phyloP scores from a whole-genome alignment of 2,329 filamentous ascomycete genomes.

The Daldinia sp. region DNA sequence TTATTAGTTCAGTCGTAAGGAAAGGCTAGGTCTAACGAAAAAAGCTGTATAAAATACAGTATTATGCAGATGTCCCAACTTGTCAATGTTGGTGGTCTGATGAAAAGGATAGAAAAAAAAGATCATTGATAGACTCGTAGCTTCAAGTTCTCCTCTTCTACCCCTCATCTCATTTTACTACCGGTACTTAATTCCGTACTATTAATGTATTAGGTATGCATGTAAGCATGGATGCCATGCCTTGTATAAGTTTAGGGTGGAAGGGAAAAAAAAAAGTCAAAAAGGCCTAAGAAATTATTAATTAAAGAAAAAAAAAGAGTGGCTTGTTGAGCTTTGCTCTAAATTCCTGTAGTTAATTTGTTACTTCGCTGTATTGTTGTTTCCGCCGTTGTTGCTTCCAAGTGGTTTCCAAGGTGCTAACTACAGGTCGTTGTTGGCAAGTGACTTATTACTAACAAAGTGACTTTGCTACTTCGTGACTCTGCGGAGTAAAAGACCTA shows the following conservation, averaged over 20 bases:
- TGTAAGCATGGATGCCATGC: constrained; percentile 18
- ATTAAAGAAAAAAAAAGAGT: constrained; percentile 2
- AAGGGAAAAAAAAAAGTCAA: constrained; percentile 1
- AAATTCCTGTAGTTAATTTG: not conserved
- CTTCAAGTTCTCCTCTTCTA: constrained; percentile 15
- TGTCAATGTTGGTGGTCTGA: constrained; percentile 7
- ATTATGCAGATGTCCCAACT: not conserved
- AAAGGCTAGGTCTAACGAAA: not conserved
- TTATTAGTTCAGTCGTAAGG: not conserved
- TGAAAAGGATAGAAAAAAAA: not conserved
- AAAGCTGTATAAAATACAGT: not conserved
- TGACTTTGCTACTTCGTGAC: not conserved
- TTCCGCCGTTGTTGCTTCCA: not conserved
- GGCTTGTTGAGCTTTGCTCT: constrained; percentile 6
- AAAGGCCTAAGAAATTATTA: not conserved
- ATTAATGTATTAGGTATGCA: constrained; percentile 1
- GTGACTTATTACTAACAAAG: constrained; percentile 20
- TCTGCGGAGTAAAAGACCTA: constrained; percentile 32
- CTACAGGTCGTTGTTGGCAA: constrained; percentile 8
- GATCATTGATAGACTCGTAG: constrained; percentile 30
- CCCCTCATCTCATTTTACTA: constrained; percentile 36
- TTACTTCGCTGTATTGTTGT: too few species aligned
- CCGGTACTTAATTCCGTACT: constrained; percentile 17
- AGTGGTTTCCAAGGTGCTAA: not conserved
- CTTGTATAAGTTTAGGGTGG: constrained; percentile 14